Percentiles rank a stretch among this genome's conserved stretches.
phyloP scores from a whole-genome alignment of 148 eudicot genomes.

The Heliamphora exappendiculata region DNA sequence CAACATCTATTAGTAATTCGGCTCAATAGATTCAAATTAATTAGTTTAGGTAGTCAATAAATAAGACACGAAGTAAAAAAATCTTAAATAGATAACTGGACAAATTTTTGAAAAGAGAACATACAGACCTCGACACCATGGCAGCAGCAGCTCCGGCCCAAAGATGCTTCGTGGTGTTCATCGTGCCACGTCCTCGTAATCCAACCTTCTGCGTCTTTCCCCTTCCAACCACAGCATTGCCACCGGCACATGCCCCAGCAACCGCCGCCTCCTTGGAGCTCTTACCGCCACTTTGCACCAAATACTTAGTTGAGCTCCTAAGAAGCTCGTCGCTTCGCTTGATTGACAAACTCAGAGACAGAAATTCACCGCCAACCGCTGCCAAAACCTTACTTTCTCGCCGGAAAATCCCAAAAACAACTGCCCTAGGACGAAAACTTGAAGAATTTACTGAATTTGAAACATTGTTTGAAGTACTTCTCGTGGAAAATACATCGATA shows the following conservation, averaged over 20 bases:
- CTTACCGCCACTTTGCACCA: slow-evolving; percentile 12
- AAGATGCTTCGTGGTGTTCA: slow-evolving; percentile 76
- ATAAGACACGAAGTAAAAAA: too few relatives aligned
- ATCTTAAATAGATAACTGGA: too few relatives aligned
- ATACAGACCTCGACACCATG: slow-evolving; percentile 73
- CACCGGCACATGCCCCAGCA: background rate
- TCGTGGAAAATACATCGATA: slow-evolving; percentile 18
- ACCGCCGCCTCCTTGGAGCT: slow-evolving; percentile 1
- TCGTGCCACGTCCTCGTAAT: slow-evolving; percentile 38
- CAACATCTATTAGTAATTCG: too few relatives aligned
- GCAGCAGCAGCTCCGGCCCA: slow-evolving; percentile 96
- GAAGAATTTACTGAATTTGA: slow-evolving; percentile 2
- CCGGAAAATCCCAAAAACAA: slow-evolving; percentile 4
- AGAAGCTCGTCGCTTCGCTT: slow-evolving; percentile 18
- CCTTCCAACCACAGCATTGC: slow-evolving; percentile 9
- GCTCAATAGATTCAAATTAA: too few relatives aligned
- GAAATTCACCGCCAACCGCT: slow-evolving; percentile 25
- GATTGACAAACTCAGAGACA: slow-evolving; percentile 49
- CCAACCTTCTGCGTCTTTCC: slow-evolving; percentile 15
- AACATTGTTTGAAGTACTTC: background rate
- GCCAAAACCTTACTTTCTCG: slow-evolving; percentile 1
- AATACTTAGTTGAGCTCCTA: slow-evolving; percentile 16
- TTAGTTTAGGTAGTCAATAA: too few relatives aligned
- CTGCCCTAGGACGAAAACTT: background rate
- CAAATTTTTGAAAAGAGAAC: background rate